These are phyloP conservation scores for Fulvia fulva DNA, from an alignment of 2,329 filamentous ascomycete species.

Conservation along the genomic window DNA sequence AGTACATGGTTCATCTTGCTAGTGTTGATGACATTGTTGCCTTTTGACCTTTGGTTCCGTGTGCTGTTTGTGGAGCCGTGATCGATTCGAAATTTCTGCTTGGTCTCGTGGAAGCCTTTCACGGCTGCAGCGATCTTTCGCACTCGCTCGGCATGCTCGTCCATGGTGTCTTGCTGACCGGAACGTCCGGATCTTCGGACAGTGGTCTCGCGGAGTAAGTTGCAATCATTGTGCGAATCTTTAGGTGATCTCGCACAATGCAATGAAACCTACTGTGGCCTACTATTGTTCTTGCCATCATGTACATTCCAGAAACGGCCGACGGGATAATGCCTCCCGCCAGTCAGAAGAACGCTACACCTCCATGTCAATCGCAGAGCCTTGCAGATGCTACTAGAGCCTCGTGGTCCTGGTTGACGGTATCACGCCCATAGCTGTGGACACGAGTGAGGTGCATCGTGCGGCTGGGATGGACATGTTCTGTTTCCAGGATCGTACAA, in stretches of 20 bases:
- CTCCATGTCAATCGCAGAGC: not conserved
- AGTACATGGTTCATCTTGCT: constrained; percentile 45
- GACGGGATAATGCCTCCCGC: not conserved
- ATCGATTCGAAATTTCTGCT: constrained; percentile 50
- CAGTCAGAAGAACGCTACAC: not conserved
- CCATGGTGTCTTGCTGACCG: not conserved
- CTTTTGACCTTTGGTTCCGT: constrained; percentile 28
- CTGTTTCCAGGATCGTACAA: not conserved
- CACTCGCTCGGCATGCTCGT: not conserved
- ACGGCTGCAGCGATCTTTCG: not conserved
- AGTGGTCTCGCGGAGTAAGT: not conserved
- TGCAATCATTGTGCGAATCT: too few relatives aligned
- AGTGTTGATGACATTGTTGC: constrained; percentile 42
- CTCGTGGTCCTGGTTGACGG: not conserved
- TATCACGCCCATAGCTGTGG: not conserved
- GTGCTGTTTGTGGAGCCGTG: constrained; percentile 56
- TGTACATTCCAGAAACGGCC: not conserved
- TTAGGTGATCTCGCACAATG: not conserved
- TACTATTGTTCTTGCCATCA: not conserved
- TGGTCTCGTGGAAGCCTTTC: constrained; percentile 41
- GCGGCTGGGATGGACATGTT: not conserved
- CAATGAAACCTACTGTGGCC: not conserved
- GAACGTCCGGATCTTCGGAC: too few relatives aligned
- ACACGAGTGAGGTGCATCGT: not conserved
- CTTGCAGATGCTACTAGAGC: not conserved